phyloP scores from a whole-genome alignment of 345 rosid genomes.

The Hibiscus trionum region DNA sequence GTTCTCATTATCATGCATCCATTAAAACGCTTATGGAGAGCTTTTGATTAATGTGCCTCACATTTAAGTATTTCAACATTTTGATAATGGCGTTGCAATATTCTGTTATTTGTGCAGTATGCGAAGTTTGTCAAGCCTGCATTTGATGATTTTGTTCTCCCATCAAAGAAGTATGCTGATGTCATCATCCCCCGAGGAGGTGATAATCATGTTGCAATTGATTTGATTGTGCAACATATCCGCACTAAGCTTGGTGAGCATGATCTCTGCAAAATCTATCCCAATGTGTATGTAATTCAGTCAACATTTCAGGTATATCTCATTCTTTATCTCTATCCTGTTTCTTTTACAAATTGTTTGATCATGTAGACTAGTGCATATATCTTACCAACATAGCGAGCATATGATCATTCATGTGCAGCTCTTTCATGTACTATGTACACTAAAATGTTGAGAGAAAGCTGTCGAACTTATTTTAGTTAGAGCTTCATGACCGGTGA shows the following conservation, averaged over 20 bases:
- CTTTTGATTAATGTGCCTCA: neutral
- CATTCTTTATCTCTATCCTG: neutral
- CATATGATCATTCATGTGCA: neutral
- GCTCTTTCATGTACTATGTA: neutral
- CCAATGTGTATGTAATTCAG: constrained; percentile 67
- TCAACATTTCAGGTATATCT: constrained; percentile 83
- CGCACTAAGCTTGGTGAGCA: constrained; percentile 92
- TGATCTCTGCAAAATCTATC: constrained; percentile 88
- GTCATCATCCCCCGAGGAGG: constrained; percentile 93
- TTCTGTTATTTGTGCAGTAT: constrained; percentile 39
- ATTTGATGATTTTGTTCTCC: constrained; percentile 90
- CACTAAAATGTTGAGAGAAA: neutral
- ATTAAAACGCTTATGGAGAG: neutral
- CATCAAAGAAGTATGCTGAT: constrained; percentile 92
- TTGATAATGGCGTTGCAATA: neutral
- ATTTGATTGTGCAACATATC: constrained; percentile 93
- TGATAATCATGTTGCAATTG: constrained; percentile 93
- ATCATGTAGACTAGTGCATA: neutral
- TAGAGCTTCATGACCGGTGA: neutral
- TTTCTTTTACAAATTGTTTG: constrained; percentile 4
- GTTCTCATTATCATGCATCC: neutral
- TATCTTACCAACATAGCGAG: neutral
- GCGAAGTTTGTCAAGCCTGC: constrained; percentile 98
- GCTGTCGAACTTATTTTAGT: neutral
- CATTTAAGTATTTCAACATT: constrained; percentile 4